Base-by-base conservation (phyloP, 345 rosid species). In the Brassica carinata region DNA sequence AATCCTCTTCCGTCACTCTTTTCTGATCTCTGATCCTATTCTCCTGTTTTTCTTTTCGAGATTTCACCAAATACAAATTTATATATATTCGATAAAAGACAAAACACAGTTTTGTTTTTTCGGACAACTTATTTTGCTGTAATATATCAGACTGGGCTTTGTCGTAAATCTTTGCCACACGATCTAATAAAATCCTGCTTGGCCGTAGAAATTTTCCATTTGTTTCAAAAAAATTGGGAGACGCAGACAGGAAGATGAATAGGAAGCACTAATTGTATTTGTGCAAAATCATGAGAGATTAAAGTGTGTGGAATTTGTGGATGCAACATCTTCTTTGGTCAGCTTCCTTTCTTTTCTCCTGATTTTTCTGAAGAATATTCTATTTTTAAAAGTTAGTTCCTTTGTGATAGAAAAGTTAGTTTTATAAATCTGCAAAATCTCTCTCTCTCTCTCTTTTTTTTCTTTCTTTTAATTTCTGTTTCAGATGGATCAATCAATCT, bases 121-220 rank as follows among this genome's bases (percentile, higher is more conserved):
- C 26, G 62, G 58, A 53, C 59, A 53, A n/a, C 8, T 1, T 15
- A 0, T 3, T 15, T 19, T 6, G 27, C 59, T 67, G 79, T 40
- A 45, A 69, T 29, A 31, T 19, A 61, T 45, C 70, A 69, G 15
- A 53, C 5, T 68, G 65, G 65, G 58, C 10, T 34, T 31, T 48
- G 17, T 40, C 31, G 78, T 13, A 38, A 73, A 36, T 38, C 59
- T 74, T 76, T 63, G 78, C 85, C 83, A 82, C 83, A 67, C 81
- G 71, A 55, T 76, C 77, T 76, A 27, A 26, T 72, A 53, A 53
- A 81, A 71, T 81, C 81, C 74, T 43, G 62, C 74, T 81, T 81
- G 84, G 77, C 77, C 59, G 15, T 62, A 8, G 4, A 71, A 19
- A 14, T 7, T 38, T 64, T 17, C 75, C 71, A 30, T 63, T 69